Evolutionary conservation across 2,329 filamentous ascomycete species (phyloP).

Genomic region (Penicillium sp.): DNA sequence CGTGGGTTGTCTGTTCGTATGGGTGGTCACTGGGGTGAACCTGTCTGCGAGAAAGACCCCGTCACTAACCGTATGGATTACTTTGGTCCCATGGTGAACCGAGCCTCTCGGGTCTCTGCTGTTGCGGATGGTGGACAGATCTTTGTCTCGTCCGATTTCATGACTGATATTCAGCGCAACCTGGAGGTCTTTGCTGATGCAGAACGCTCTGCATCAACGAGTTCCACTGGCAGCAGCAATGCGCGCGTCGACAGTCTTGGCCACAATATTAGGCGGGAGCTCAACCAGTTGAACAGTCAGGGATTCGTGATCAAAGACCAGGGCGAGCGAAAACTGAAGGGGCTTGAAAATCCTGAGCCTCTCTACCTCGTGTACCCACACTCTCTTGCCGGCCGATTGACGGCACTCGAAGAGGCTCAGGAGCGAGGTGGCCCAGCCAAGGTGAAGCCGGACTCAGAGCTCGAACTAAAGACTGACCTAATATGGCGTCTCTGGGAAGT

Average conservation of each 20-base stretch:
- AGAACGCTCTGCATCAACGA: slow-evolving; percentile 66
- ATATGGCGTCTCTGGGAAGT: slow-evolving; percentile 90
- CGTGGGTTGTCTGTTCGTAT: slow-evolving; percentile 92
- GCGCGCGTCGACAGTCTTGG: slow-evolving; percentile 68
- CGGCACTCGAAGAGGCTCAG: slow-evolving; percentile 49
- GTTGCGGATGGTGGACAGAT: slow-evolving; percentile 97
- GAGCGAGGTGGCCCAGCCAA: slow-evolving; percentile 47
- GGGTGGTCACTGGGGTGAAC: slow-evolving; percentile 94
- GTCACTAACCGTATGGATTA: slow-evolving; percentile 99
- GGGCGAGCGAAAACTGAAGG: slow-evolving; percentile 92
- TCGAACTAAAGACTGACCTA: slow-evolving; percentile 78
- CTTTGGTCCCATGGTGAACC: slow-evolving; percentile 99
- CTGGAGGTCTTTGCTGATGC: slow-evolving; percentile 84
- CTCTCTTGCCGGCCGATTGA: slow-evolving; percentile 69
- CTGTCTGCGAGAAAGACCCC: slow-evolving; percentile 91
- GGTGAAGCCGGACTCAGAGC: slow-evolving; percentile 60
- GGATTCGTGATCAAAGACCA: slow-evolving; percentile 97
- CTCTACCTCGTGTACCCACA: slow-evolving; percentile 96
- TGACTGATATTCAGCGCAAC: slow-evolving; percentile 89
- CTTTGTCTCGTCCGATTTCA: slow-evolving; percentile 94
- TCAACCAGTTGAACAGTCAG: slow-evolving; percentile 80
- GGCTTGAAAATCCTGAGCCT: slow-evolving; percentile 92
- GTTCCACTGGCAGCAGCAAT: slow-evolving; percentile 69
- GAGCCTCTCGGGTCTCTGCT: slow-evolving; percentile 86
- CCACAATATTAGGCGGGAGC: slow-evolving; percentile 78